These are phyloP conservation scores for Senna tora DNA, from an alignment of 306 rosid genomes.

Conservation along the genomic window DNA sequence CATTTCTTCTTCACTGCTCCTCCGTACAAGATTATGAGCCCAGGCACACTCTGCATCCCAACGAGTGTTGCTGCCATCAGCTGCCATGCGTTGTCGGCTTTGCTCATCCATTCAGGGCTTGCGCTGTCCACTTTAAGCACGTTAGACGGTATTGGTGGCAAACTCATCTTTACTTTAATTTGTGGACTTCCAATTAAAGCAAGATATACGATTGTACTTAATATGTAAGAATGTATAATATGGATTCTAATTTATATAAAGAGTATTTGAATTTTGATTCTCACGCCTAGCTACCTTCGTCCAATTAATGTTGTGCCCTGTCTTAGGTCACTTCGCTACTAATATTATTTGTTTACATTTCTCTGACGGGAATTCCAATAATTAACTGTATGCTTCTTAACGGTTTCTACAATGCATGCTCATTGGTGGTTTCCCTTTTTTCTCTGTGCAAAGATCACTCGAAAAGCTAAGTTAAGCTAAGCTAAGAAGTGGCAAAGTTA, in stretches of 20 bases:
- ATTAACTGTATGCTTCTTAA: too few relatives aligned
- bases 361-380: conserved; percentile 34
- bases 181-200: too few relatives aligned
- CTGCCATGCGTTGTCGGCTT: conserved; percentile 61
- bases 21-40: conserved; percentile 51
- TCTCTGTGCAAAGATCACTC: too few relatives aligned
- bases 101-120: conserved; percentile 52
- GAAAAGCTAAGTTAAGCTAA: too few relatives aligned
- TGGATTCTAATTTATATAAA: too few relatives aligned
- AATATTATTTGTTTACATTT: not conserved
- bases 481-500: too few relatives aligned
- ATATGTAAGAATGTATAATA: too few relatives aligned
- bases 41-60: conserved; percentile 50
- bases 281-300: conserved; percentile 25
- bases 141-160: conserved; percentile 45
- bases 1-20: conserved; percentile 64
- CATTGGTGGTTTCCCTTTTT: not conserved
- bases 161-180: too few relatives aligned
- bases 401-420: conserved; percentile 20
- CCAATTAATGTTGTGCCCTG: conserved; percentile 9
- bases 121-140: not conserved
- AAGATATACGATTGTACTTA: too few relatives aligned
- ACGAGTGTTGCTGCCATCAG: conserved; percentile 48
- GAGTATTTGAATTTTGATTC: conserved; percentile 10
- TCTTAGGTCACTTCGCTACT: conserved; percentile 29